These are phyloP conservation scores for Cyberlindnera galapagoensis DNA, from an alignment of 805 yeast genomes.

Conservation along the genomic window DNA sequence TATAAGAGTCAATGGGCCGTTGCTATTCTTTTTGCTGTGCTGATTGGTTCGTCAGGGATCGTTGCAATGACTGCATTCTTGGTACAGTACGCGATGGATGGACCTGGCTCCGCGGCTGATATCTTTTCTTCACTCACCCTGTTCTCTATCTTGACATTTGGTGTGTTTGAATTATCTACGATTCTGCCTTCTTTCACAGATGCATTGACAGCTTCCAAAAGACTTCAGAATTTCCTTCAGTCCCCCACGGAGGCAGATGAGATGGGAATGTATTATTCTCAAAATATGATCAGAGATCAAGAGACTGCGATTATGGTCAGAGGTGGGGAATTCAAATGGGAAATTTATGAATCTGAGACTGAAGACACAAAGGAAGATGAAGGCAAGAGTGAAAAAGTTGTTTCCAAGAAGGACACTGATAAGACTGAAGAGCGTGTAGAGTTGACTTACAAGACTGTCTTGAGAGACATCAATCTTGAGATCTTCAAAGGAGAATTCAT, in stretches of 20 bases:
- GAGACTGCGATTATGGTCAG: constrained; percentile 39
- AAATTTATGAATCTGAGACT: too few relatives aligned
- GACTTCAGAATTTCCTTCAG: constrained; percentile 46
- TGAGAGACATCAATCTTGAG: constrained; percentile 39
- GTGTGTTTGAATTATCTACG: constrained; percentile 43
- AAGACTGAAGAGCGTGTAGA: too few relatives aligned
- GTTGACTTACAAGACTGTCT: constrained; percentile 26
- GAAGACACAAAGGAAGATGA: constrained; percentile 2
- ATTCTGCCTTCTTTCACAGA: constrained; percentile 50
- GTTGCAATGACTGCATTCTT: constrained; percentile 39
- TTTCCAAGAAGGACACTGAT: not conserved
- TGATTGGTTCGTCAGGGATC: constrained; percentile 38
- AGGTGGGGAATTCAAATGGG: constrained; percentile 62
- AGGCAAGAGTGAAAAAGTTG: too few relatives aligned
- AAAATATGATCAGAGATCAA: constrained; percentile 6
- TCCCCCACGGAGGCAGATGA: constrained; percentile 37
- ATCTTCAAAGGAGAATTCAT: constrained; percentile 58
- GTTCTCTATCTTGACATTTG: constrained; percentile 55
- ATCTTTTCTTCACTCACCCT: constrained; percentile 62
- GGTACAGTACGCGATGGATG: constrained; percentile 27
- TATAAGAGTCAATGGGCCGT: constrained; percentile 38
- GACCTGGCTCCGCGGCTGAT: constrained; percentile 42
- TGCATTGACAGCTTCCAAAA: constrained; percentile 52
- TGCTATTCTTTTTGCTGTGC: constrained; percentile 42
- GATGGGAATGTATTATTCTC: constrained; percentile 28